Evolutionary conservation across 441 rosid genomes (phyloP).

Genomic region (Erodium moschatum): DNA sequence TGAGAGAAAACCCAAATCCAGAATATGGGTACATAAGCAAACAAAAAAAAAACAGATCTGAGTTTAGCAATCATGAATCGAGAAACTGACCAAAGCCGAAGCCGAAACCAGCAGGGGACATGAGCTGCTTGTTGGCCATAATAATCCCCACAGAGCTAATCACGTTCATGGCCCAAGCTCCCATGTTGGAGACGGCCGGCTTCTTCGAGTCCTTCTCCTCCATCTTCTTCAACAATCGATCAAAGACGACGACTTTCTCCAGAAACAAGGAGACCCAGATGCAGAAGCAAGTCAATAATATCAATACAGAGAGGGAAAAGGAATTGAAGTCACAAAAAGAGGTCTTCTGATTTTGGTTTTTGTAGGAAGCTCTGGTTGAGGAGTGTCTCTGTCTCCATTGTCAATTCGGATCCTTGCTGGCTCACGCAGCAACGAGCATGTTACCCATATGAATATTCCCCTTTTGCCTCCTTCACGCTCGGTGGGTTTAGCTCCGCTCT

Average conservation of each 20-base stretch:
- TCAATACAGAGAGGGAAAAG: too few relatives aligned
- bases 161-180: conserved; percentile 30
- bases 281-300: background rate
- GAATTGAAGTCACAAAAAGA: background rate
- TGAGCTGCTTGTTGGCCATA: conserved; percentile 31
- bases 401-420: conserved; percentile 2
- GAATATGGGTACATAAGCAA: too few relatives aligned
- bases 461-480: conserved; percentile 1
- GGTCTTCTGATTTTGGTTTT: background rate
- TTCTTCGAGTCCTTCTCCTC: conserved; percentile 22
- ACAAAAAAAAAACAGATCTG: conserved; percentile 5
- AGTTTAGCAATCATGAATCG: background rate
- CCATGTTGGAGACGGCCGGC: conserved; percentile 26
- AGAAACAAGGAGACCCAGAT: background rate
- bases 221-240: background rate
- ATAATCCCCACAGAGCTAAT: conserved; percentile 30
- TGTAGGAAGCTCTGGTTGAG: background rate
- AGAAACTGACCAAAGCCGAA: conserved; percentile 23
- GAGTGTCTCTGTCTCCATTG: background rate
- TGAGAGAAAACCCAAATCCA: background rate
- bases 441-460: conserved; percentile 7
- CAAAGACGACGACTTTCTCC: too few relatives aligned
- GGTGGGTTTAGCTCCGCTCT: background rate
- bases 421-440: background rate
- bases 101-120: conserved; percentile 25